Conservation (phyloP, 768 basidiomycete genomes). For the Ramaria sp. region DNA sequence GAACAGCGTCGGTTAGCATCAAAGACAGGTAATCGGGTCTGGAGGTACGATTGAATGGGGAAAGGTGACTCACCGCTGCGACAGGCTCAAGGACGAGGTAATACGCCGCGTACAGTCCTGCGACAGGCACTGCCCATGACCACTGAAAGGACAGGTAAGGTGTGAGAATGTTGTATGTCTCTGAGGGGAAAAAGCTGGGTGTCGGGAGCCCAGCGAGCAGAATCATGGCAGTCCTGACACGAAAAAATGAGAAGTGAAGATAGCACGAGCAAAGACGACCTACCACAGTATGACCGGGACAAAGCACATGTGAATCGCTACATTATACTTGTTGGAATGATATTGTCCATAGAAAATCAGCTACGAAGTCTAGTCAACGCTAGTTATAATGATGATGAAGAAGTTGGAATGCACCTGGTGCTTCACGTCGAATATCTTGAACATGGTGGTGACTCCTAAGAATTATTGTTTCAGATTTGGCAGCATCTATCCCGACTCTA, state of each 20-base stretch:
- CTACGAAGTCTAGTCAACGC: slow-evolving; percentile 27
- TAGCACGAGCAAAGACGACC: slow-evolving; percentile 7
- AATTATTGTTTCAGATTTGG: no score
- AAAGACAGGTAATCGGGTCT: not conserved
- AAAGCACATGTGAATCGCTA: slow-evolving; percentile 76
- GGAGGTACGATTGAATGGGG: not conserved
- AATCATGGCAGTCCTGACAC: slow-evolving; percentile 41
- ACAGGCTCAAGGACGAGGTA: slow-evolving; percentile 74
- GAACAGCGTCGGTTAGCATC: slow-evolving; percentile 4
- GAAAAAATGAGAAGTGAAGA: not conserved
- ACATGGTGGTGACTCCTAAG: not conserved
- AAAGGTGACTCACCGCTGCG: slow-evolving; percentile 59
- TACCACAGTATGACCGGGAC: slow-evolving; percentile 82
- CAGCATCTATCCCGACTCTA: no score
- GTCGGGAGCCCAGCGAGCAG: slow-evolving; percentile 29
- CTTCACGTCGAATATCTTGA: slow-evolving; percentile 49
- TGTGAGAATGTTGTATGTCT: slow-evolving; percentile 38
- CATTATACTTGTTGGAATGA: slow-evolving; percentile 73
- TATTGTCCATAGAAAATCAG: slow-evolving; percentile 91
- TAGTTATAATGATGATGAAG: slow-evolving; percentile 1
- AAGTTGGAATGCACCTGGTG: slow-evolving; percentile 42
- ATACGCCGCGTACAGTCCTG: slow-evolving; percentile 54
- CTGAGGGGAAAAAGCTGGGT: slow-evolving; percentile 42
- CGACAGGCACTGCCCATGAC: slow-evolving; percentile 52
- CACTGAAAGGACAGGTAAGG: slow-evolving; percentile 60